A percentile compares a stretch with the other conserved stretches of the same genome.
These are phyloP conservation scores for Pezicula rhizophila DNA, from an alignment of 2,329 filamentous ascomycete species.

Conservation along the genomic window DNA sequence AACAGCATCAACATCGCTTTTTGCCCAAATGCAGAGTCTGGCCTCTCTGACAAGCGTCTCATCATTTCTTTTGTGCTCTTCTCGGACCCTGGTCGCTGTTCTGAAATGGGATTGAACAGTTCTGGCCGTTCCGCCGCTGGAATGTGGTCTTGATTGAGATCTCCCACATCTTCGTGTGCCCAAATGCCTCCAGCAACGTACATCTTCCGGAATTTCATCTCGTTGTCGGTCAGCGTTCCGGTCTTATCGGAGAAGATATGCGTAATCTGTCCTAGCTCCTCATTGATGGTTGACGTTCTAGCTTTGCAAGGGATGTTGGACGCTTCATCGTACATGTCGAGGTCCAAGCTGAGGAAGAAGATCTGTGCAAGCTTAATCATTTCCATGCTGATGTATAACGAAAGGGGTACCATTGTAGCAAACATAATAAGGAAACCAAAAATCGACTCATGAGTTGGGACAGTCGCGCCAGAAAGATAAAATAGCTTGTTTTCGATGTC, in stretches of 20 bases:
- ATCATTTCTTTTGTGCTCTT: constrained; percentile 5
- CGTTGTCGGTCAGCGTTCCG: constrained; percentile 86
- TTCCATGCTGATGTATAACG: constrained; percentile 86
- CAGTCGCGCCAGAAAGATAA: constrained; percentile 60
- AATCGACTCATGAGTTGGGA: constrained; percentile 40
- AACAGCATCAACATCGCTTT: constrained; percentile 43
- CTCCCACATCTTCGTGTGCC: no score
- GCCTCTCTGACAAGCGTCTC: constrained; percentile 67
- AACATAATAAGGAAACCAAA: constrained; percentile 70
- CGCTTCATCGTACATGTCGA: constrained; percentile 85
- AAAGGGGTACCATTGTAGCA: constrained; percentile 88
- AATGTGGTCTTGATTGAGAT: no score
- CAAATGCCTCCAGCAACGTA: constrained; percentile 63
- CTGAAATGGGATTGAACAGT: no score
- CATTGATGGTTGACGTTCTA: constrained; percentile 90
- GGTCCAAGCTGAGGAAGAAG: constrained; percentile 65
- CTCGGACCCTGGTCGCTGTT: no score
- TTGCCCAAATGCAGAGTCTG: constrained; percentile 53
- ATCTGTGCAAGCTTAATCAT: constrained; percentile 80
- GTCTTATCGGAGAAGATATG: constrained; percentile 95
- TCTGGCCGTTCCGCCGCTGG: no score
- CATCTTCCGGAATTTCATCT: constrained; percentile 92
- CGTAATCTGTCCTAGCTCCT: constrained; percentile 84
- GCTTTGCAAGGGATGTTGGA: constrained; percentile 82
- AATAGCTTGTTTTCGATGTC: constrained; percentile 58